phyloP scores from a whole-genome alignment of 2,329 filamentous ascomycete species.

The Paecilomyces variotii region DNA sequence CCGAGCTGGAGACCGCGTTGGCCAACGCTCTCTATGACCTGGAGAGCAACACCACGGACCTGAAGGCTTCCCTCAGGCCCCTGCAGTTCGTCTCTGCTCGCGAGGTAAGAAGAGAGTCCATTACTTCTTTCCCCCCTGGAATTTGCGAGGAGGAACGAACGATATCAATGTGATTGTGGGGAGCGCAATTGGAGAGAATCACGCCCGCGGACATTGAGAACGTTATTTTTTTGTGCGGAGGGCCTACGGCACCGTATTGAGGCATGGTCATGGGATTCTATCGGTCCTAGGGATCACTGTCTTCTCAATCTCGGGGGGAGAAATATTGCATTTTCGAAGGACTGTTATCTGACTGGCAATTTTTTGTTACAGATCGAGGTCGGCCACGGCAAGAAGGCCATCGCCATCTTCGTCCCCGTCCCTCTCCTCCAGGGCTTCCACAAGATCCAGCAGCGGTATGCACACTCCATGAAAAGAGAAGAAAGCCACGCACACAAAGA shows the following conservation, averaged over 20 bases:
- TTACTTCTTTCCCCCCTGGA: background rate
- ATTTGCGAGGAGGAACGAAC: background rate
- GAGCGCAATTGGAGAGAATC: background rate
- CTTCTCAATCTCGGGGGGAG: background rate
- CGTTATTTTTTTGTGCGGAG: background rate
- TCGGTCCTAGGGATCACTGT: background rate
- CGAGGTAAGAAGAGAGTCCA: conserved; percentile 65
- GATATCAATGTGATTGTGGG: background rate
- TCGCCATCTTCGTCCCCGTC: conserved; percentile 99
- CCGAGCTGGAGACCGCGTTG: conserved; percentile 95
- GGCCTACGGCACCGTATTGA: background rate
- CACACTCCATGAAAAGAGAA: background rate
- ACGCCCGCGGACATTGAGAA: background rate
- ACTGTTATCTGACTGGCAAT: conserved; percentile 18
- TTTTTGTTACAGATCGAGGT: conserved; percentile 79
- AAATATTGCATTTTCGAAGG: background rate
- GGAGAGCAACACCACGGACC: conserved; percentile 98
- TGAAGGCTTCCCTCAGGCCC: conserved; percentile 91
- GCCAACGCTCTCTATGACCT: conserved; percentile 96
- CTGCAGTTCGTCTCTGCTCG: conserved; percentile 98
- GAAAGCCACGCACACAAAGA: background rate
- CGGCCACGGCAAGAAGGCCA: conserved; percentile 99
- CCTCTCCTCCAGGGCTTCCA: conserved; percentile 98
- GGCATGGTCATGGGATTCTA: background rate
- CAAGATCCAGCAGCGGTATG: conserved; percentile 99